Conservation (phyloP, 2,329 filamentous ascomycete species). For the Phialemoniopsis sp. region DNA sequence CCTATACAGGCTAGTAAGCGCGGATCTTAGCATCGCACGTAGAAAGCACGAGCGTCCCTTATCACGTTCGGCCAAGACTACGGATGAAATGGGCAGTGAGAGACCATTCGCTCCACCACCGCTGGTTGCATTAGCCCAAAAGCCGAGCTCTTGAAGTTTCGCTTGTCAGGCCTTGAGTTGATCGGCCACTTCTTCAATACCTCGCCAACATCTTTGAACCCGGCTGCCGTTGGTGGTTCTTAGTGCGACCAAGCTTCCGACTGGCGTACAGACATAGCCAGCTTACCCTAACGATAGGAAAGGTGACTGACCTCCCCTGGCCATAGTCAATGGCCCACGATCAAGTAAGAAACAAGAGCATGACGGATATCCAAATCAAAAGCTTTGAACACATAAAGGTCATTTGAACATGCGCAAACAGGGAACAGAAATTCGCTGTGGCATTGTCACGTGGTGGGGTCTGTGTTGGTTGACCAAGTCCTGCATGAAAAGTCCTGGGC, state of each 20-base stretch:
- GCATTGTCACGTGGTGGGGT: no score
- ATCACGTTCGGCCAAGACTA: conserved; percentile 16
- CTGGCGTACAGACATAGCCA: conserved; percentile 7
- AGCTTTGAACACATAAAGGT: no score
- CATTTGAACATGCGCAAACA: no score
- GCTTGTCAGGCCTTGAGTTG: conserved; percentile 21
- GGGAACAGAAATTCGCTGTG: no score
- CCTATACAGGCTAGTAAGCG: conserved; percentile 17
- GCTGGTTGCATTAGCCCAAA: conserved; percentile 17
- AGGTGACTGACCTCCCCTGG: no score
- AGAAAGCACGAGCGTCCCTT: conserved; percentile 16
- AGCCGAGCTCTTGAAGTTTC: conserved; percentile 20
- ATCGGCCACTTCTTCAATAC: conserved; percentile 17
- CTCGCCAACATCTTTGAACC: conserved; percentile 18
- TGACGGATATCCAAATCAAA: background rate
- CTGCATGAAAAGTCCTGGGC: no score
- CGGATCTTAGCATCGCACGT: conserved; percentile 15
- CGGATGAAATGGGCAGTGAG: conserved; percentile 20
- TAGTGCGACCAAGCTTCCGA: conserved; percentile 9
- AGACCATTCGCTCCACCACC: conserved; percentile 21
- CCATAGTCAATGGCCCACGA: background rate
- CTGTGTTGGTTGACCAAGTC: no score
- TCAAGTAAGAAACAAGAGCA: no score
- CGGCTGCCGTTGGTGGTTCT: conserved; percentile 12
- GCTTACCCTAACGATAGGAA: no score